A percentile compares a stretch with the other conserved stretches of the same genome.
Evolutionary conservation across 257 asterid genomes (phyloP).

Genomic region (Pogostemon cablin): DNA sequence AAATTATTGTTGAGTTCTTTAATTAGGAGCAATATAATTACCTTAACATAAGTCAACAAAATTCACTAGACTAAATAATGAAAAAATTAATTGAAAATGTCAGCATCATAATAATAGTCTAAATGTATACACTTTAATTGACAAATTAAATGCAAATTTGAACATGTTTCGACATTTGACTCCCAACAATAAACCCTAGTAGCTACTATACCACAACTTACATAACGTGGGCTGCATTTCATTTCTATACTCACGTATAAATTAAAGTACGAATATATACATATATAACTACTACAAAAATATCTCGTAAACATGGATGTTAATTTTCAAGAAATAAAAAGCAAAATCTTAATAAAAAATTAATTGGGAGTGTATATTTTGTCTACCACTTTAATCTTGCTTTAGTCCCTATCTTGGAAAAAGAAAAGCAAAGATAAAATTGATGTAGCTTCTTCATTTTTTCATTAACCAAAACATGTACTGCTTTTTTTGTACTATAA

Average conservation of each 20-base stretch:
- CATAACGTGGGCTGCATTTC: too few relatives aligned
- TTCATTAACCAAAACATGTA: constrained; percentile 12
- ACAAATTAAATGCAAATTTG: not conserved
- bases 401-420: constrained; percentile 34
- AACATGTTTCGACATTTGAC: not conserved
- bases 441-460: constrained; percentile 20
- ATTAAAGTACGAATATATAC: too few relatives aligned
- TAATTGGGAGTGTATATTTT: not conserved
- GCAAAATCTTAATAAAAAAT: constrained; percentile 2
- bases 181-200: not conserved
- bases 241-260: too few relatives aligned
- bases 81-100: not conserved
- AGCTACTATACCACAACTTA: too few relatives aligned
- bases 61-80: not conserved
- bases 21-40: too few relatives aligned
- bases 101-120: not conserved
- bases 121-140: not conserved
- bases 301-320: not conserved
- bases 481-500: too few relatives aligned
- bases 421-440: constrained; percentile 19
- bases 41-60: not conserved
- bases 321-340: constrained; percentile 13
- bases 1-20: too few relatives aligned
- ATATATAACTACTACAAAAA: too few relatives aligned
- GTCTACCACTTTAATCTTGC: constrained; percentile 26